Percentiles rank a stretch among this genome's conserved stretches.
Conservation (phyloP, 1,139 yeast species). For the Casaregolazyma suthepensis region DNA sequence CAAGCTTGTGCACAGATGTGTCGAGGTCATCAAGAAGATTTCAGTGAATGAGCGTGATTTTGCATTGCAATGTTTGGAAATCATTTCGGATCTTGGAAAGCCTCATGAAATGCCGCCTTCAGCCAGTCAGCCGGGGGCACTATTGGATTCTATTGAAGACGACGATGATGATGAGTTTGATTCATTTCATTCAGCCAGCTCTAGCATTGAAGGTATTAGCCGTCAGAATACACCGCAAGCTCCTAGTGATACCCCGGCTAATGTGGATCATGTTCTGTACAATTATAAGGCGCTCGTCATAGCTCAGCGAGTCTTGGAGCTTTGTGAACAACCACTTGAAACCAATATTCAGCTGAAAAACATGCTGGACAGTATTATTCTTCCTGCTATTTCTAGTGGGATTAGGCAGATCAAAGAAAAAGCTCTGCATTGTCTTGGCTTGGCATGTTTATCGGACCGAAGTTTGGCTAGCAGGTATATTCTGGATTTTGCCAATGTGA, state of each 20-base stretch:
- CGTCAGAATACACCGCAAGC: neutral
- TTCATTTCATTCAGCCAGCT: slow-evolving; percentile 43
- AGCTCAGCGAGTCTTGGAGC: slow-evolving; percentile 64
- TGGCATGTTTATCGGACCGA: slow-evolving; percentile 65
- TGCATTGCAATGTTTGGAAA: slow-evolving; percentile 76
- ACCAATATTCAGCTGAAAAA: slow-evolving; percentile 67
- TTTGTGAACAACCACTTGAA: slow-evolving; percentile 58
- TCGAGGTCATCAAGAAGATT: slow-evolving; percentile 61
- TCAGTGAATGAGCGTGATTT: slow-evolving; percentile 81
- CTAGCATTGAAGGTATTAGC: neutral
- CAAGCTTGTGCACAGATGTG: slow-evolving; percentile 48
- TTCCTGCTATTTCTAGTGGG: slow-evolving; percentile 70
- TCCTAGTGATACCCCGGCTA: neutral
- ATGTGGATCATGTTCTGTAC: slow-evolving; percentile 2
- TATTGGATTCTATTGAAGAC: slow-evolving; percentile 19
- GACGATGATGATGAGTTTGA: slow-evolving; percentile 19
- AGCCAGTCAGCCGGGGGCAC: slow-evolving; percentile 16
- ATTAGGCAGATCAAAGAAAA: slow-evolving; percentile 50
- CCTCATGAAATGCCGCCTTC: slow-evolving; percentile 18
- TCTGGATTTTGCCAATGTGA: neutral
- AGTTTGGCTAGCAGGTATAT: slow-evolving; percentile 44
- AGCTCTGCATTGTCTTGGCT: slow-evolving; percentile 72
- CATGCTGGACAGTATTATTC: slow-evolving; percentile 66
- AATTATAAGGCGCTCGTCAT: slow-evolving; percentile 54
- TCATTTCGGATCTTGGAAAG: slow-evolving; percentile 62